Evolutionary conservation across 768 basidiomycete species (phyloP).

Genomic region (Lactarius hengduanensis): DNA sequence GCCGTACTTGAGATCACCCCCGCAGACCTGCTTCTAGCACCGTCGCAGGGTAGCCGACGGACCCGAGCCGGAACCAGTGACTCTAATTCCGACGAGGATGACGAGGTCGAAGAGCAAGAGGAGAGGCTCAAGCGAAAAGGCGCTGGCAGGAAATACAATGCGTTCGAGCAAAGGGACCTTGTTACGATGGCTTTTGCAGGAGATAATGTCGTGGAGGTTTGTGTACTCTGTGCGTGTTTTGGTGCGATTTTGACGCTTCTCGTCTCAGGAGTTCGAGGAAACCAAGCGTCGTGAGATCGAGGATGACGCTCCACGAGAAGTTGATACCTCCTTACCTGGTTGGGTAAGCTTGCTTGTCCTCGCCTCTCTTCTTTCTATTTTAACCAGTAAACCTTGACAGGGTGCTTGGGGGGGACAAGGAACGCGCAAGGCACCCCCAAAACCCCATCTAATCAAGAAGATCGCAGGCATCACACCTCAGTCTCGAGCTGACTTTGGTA

Average conservation of each 20-base stretch:
- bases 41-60: conserved; percentile 14
- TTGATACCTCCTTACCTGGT: conserved; percentile 90
- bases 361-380: conserved; percentile 6
- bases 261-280: conserved; percentile 74
- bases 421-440: conserved; percentile 54
- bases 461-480: conserved; percentile 77
- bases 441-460: conserved; percentile 74
- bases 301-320: conserved; percentile 80
- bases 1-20: conserved; percentile 75
- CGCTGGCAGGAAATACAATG: conserved; percentile 47
- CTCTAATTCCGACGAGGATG: conserved; percentile 53
- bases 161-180: conserved; percentile 88
- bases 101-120: conserved; percentile 74
- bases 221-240: conserved; percentile 28
- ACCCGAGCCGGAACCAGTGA: conserved; percentile 29
- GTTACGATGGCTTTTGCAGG: conserved; percentile 96
- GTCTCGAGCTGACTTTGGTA: conserved; percentile 78
- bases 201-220: conserved; percentile 89
- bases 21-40: conserved; percentile 45
- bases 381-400: conserved; percentile 40
- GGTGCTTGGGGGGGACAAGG: conserved; percentile 92
- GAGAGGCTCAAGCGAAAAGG: conserved; percentile 45
- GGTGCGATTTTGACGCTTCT: conserved; percentile 13
- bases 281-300: conserved; percentile 81
- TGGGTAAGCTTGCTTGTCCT: conserved; percentile 63